Evolutionary conservation across 1,284 basidiomycete species (phyloP).

Genomic region (Heterobasidion irregulare): DNA sequence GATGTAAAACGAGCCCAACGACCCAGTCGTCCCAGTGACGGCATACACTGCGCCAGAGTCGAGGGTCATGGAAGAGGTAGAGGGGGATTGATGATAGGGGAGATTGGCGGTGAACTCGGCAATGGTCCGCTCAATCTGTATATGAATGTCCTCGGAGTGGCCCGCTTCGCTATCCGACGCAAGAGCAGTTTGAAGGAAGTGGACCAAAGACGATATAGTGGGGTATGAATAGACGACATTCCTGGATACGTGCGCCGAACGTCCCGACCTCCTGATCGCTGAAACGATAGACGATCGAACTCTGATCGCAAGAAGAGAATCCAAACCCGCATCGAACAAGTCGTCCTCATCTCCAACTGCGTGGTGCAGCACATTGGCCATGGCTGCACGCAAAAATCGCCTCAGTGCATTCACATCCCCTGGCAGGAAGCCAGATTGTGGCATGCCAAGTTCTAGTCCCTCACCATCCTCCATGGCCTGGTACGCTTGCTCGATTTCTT

Average conservation of each 20-base stretch:
- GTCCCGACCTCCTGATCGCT: slow-evolving; percentile 2
- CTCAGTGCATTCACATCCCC: background rate
- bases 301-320: slow-evolving; percentile 10
- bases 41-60: background rate
- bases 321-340: slow-evolving; percentile 10
- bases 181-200: slow-evolving; percentile 3
- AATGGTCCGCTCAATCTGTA: background rate
- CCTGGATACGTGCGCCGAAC: slow-evolving; percentile 5
- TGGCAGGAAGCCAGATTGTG: background rate
- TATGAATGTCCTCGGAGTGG: background rate
- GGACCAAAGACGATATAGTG: slow-evolving; percentile 1
- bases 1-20: background rate
- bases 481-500: slow-evolving; percentile 13
- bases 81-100: background rate
- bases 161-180: background rate
- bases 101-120: background rate
- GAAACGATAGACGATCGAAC: slow-evolving; percentile 6
- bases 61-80: background rate
- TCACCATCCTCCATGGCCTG: slow-evolving; percentile 5
- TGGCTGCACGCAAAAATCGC: background rate
- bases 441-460: too few species aligned
- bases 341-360: slow-evolving; percentile 2
- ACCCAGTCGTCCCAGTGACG: slow-evolving; percentile 3
- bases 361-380: background rate
- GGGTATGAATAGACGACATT: slow-evolving; percentile 14